phyloP scores from a whole-genome alignment of 73 alveolate species.

The Tetrahymena malaccensis region DNA sequence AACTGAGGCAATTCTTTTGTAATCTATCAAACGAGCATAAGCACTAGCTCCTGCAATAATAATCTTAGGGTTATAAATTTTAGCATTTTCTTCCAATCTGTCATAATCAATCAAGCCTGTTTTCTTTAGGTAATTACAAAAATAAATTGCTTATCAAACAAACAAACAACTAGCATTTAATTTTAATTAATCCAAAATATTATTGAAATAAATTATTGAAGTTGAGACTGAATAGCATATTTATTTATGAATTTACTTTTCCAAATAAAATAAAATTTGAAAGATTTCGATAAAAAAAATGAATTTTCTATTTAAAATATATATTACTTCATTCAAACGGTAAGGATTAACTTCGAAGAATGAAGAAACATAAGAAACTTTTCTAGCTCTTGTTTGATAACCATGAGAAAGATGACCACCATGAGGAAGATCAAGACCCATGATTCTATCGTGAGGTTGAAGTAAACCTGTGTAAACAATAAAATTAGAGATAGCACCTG shows the following conservation, averaged over 20 bases:
- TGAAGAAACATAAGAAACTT: constrained; percentile 79
- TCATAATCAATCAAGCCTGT: constrained; percentile 89
- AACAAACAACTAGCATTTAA: neutral
- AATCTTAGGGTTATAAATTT: constrained; percentile 83
- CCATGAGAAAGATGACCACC: constrained; percentile 98
- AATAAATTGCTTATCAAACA: too few species aligned
- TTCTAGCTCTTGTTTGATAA: constrained; percentile 70
- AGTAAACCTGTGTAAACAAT: constrained; percentile 87
- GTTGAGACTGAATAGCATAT: too few species aligned
- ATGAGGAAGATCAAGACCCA: constrained; percentile 85
- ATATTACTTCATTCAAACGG: constrained; percentile 58
- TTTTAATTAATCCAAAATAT: neutral
- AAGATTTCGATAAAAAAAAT: too few species aligned
- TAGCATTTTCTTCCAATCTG: constrained; percentile 74
- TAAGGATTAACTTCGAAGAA: constrained; percentile 84
- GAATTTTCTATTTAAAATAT: neutral
- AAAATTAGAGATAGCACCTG: constrained; percentile 95
- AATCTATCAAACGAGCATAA: constrained; percentile 85
- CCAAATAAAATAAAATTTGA: too few species aligned
- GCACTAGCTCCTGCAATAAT: constrained; percentile 89
- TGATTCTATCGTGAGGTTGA: constrained; percentile 79
- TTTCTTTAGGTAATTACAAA: neutral
- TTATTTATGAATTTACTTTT: too few species aligned
- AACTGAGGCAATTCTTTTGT: constrained; percentile 58
- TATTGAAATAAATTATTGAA: neutral